Evolutionary conservation across 108 stramenopile species (phyloP), one percentile per base, ranked within the genome.

Genomic region (Skeletonema costatum): DNA sequence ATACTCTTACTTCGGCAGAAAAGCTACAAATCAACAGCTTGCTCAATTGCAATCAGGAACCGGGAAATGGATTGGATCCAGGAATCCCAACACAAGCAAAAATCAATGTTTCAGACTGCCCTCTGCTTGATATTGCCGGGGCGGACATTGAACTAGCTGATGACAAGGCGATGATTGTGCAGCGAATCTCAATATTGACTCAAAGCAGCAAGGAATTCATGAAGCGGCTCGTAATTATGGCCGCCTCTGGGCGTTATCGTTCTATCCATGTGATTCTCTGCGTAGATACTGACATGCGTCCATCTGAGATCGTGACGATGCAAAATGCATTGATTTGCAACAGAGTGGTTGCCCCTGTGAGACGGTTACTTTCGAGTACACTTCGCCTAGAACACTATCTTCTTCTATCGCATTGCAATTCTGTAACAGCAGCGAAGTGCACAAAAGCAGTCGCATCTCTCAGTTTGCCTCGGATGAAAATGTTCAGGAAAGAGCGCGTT

Each of bases 71-170:
- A 56, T 56, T 56, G 53, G 53, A 56, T 56, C 53, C 25, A 56
- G 53, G 36, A 8, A 62, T 35, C 46, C 17, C 58, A 29, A 17
- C 41, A 73, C 33, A 14, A 17, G 60, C 31, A 60, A 65, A 41
- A 41, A 74, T 87, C 31, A 17, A 38, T 25, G 61, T 93, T 41
- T 51, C 69, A 12, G 92, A 93, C 66, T 84, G 86, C 29, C 75
- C 78, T 14, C 64, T 93, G 35, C 62, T 91, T 12, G 90, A 91
- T 51, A 33, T 59, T 31, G 68, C 73, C 32, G 87, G 78, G 11
- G 88, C 87, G 3, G 92, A 93, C 64, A 80, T 93, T 64, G 92
- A 93, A 60, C 60, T 82, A 4, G 69, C 82, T 17, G 68, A 60
- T 51, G 33, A 82, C 7, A 81, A 77, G 12, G 88, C 84, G 5